Base-by-base conservation (phyloP, 805 yeast genomes). In the Spathaspora girioi region DNA sequence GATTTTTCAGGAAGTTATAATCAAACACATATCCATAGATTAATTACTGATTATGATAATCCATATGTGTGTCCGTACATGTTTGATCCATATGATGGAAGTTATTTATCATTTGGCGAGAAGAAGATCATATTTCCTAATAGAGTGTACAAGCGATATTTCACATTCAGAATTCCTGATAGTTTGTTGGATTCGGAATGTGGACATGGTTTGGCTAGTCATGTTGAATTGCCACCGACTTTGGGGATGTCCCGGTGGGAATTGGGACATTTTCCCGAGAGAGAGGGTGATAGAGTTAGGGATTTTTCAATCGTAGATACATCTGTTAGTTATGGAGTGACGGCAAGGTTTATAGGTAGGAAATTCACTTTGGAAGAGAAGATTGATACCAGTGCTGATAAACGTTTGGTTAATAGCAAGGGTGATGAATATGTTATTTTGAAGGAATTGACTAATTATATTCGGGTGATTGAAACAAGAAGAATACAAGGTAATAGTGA, bases 1-100 rank as follows among this genome's bases (percentile, higher is more conserved):
- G 86, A 81, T 59, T 62, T 80, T 29, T 65, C 70, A 48, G 87
- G 84, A 2, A 73, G 80, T 43, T 82, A 76, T 71, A 75, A 78
- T 51, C 66, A 69, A 48, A 75, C 63, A 2, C 53, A 53, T 49
- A 62, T 74, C 41, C 63, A 65, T 52, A 53, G 77, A 5, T 57
- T 71, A n/a, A 46, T 68, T 2, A 59, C 66, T 2, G 75, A 69
- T 10, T 46, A 42, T 6, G 44, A 41, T 3, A 38, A 47, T 14
- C 54, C 63, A 9, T 46, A 45, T 43, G 31, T 48, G 8, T 64
- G 68, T 42, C 56, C 59, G 1, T 31, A 49, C n/a, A 1, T 41
- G 1, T 44, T 51, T 9, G 75, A 71, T 49, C 62, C 71, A 0
- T 11, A 56, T 1, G 75, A 71, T 50, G 61, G 59, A 9, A 50